phyloP scores from a whole-genome alignment of 345 rosid species.

The Aquilaria malaccensis region DNA sequence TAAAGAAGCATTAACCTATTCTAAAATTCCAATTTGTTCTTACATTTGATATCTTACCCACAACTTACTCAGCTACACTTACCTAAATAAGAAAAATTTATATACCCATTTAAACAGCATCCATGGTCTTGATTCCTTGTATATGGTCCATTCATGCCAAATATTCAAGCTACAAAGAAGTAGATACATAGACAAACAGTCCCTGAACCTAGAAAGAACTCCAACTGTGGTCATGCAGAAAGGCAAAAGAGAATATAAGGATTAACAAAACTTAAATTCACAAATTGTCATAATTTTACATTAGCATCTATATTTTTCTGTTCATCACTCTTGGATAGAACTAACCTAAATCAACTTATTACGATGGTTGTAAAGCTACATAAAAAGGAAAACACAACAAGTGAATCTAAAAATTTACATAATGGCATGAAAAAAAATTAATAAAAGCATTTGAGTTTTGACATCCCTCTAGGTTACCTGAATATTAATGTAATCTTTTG shows the following conservation, averaged over 20 bases:
- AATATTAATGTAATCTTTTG: slow-evolving; percentile 96
- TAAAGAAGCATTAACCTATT: too few species aligned
- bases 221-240: slow-evolving; percentile 48
- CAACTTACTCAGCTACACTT: background rate
- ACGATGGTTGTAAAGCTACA: slow-evolving; percentile 95
- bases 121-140: slow-evolving; percentile 62
- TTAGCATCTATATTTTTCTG: too few species aligned
- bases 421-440: background rate
- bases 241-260: background rate
- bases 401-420: background rate
- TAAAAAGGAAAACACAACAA: background rate
- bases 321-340: background rate
- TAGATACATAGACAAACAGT: slow-evolving; percentile 56
- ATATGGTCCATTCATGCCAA: slow-evolving; percentile 94
- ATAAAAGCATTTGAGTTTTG: background rate
- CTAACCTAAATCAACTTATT: slow-evolving; percentile 92
- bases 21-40: too few species aligned
- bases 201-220: slow-evolving; percentile 69
- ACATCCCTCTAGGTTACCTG: slow-evolving; percentile 39
- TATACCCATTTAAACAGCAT: slow-evolving; percentile 82
- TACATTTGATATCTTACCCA: too few species aligned
- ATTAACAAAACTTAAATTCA: too few species aligned
- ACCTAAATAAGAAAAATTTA: background rate
- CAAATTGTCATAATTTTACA: too few species aligned
- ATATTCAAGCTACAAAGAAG: slow-evolving; percentile 75